phyloP scores from a whole-genome alignment of 2,329 filamentous ascomycete species.

The Epichloe glyceriae region DNA sequence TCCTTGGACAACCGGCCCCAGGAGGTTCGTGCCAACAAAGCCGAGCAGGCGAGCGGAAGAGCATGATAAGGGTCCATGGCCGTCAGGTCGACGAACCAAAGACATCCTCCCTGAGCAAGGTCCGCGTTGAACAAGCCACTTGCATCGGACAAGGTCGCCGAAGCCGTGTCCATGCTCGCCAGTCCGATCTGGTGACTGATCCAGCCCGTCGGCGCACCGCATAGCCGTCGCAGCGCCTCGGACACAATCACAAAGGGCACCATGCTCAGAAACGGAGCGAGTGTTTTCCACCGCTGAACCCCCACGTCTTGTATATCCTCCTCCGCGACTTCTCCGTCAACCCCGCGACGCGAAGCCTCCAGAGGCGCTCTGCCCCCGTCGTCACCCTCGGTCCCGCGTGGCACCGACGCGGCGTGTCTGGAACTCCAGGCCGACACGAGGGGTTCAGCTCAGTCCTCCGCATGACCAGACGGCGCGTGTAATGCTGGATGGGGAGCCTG shows the following conservation, averaged over 20 bases:
- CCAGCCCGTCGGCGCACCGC: conserved; percentile 19
- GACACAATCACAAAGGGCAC: conserved; percentile 38
- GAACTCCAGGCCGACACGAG: conserved; percentile 20
- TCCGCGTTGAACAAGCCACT: conserved; percentile 22
- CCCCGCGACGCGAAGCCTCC: conserved; percentile 13
- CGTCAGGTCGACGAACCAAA: conserved; percentile 44
- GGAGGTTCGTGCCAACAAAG: conserved; percentile 15
- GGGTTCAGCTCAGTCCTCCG: conserved; percentile 16
- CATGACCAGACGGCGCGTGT: conserved; percentile 22
- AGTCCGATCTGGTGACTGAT: conserved; percentile 20
- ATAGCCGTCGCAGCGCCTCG: conserved; percentile 36
- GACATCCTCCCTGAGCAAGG: conserved; percentile 34
- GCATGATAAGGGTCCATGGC: conserved; percentile 36
- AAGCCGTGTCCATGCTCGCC: conserved; percentile 9
- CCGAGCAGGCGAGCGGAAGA: conserved; percentile 28
- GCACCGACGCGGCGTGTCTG: conserved; percentile 11
- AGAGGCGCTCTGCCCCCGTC: conserved; percentile 8
- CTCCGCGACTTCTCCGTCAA: conserved; percentile 16
- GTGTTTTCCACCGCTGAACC: conserved; percentile 36
- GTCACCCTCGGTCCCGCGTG: not conserved
- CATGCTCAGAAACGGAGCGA: conserved; percentile 25
- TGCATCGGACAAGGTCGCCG: conserved; percentile 14
- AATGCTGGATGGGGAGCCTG: conserved; percentile 33
- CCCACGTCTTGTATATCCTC: conserved; percentile 25
- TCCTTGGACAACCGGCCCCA: conserved; percentile 18